phyloP scores from a whole-genome alignment of 768 basidiomycete species.

The Coprinopsis strossmayeri region DNA sequence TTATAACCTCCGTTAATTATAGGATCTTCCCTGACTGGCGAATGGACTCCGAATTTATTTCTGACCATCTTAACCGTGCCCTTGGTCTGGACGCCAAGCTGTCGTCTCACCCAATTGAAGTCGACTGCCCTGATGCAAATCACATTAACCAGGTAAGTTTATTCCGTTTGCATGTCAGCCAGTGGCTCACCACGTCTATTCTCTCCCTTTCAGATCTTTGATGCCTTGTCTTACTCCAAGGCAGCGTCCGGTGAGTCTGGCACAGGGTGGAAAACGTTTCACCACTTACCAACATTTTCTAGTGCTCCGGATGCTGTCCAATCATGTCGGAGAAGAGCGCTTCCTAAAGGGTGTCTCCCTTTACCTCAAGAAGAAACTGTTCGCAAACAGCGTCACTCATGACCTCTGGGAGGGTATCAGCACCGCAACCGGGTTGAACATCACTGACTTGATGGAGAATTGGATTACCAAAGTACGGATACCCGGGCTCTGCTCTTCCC shows the following conservation, averaged over 20 bases:
- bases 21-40: conserved; percentile 85
- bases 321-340: conserved; percentile 80
- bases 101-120: conserved; percentile 91
- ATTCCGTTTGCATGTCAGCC: no score
- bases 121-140: conserved; percentile 81
- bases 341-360: conserved; percentile 87
- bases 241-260: conserved; percentile 57
- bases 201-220: no score
- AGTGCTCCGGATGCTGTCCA: conserved; percentile 93
- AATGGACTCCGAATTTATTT: conserved; percentile 75
- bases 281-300: neutral
- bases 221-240: conserved; percentile 81
- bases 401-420: conserved; percentile 88
- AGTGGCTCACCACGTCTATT: no score
- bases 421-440: conserved; percentile 65
- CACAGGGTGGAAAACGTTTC: neutral
- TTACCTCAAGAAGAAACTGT: conserved; percentile 86
- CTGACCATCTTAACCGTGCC: conserved; percentile 68
- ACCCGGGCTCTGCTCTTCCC: neutral
- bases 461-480: conserved; percentile 76
- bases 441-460: conserved; percentile 79
- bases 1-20: conserved; percentile 3
- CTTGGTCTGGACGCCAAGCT: conserved; percentile 77
- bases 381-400: conserved; percentile 75
- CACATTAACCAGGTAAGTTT: conserved; percentile 82